Percentiles rank a stretch among this genome's conserved stretches.
phyloP scores from a whole-genome alignment of 2,329 filamentous ascomycete genomes.

The Trichoderma koningii region DNA sequence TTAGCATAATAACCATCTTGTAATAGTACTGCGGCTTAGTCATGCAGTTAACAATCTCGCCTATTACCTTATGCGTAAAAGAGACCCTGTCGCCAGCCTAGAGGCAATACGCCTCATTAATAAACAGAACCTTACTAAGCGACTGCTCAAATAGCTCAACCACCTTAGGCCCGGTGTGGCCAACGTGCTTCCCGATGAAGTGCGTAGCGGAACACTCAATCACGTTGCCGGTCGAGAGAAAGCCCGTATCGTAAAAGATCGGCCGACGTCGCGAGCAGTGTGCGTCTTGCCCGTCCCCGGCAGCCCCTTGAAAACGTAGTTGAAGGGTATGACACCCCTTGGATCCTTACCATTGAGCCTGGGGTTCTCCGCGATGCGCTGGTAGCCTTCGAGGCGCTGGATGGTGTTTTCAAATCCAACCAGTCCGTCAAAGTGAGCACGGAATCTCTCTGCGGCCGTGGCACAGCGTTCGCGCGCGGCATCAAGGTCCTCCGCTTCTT shows the following conservation, averaged over 20 bases:
- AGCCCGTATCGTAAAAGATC: conserved; percentile 3
- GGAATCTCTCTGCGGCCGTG: neutral
- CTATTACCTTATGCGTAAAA: neutral
- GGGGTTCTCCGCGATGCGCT: neutral
- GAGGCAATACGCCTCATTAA: conserved; percentile 8
- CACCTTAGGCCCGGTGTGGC: neutral
- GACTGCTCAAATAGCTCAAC: neutral
- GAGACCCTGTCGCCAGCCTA: neutral
- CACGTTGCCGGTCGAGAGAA: neutral
- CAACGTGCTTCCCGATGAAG: neutral
- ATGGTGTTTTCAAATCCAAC: conserved; percentile 3
- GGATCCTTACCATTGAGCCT: neutral
- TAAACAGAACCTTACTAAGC: conserved; percentile 6
- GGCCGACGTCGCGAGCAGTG: neutral
- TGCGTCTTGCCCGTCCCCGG: neutral
- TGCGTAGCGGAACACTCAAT: conserved; percentile 3
- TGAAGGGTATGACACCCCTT: neutral
- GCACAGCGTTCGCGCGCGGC: neutral
- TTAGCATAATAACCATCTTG: conserved; percentile 27
- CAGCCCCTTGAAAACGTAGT: conserved; percentile 1
- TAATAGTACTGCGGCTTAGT: conserved; percentile 21
- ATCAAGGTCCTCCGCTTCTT: conserved; percentile 8
- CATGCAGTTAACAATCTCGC: conserved; percentile 17
- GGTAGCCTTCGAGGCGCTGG: neutral
- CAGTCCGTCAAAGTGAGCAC: neutral